Evolutionary conservation across 2,329 filamentous ascomycete species (phyloP), one percentile per base, ranked within the genome.

Genomic region (Byssothecium circinans): DNA sequence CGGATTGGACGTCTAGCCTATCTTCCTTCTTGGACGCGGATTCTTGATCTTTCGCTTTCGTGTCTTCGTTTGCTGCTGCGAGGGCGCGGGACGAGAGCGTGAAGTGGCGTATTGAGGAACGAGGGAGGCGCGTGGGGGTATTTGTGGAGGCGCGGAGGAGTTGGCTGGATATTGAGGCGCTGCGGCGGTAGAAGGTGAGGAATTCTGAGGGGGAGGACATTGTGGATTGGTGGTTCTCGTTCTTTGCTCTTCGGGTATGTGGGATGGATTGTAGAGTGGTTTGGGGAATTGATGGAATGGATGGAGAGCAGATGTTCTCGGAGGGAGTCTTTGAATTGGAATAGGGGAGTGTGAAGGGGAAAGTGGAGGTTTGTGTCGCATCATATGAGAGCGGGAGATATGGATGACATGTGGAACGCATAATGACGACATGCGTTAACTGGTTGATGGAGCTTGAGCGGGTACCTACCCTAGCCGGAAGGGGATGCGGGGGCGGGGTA

Each of bases 121-220:
- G 12, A 59, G 52, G 51, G 57, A 54, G 12, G 10, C 53, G 17
- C 22, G 25, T 14, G n/a, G 40, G 22, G 14, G 22, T 29, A 22
- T 20, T 19, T 15, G 15, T 30, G 7, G 20, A 44, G 8, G 32
- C 2, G 12, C 29, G 29, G 14, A 39, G 30, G n/a, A 42, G n/a
- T 3, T 27, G 37, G 36, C 49, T 14, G 38, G 54, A 33, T 23
- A 35, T 45, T 4, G 22, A 25, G 2, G 58, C 54, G 22, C 58
- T 39, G 34, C 56, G 61, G 45, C 70, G 68, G 64, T 66, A 69
- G 60, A 72, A 70, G 42, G 65, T 70, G 17, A 72, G 60, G 62
- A 72, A 70, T 45, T 71, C 64, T 23, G 70, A 68, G 10, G 70
- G 65, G 20, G 58, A 35, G 19, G 58, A 45, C 68, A 70, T 70